Conservation (phyloP, 2,329 filamentous ascomycete genomes). For the Colletotrichum falcatum region DNA sequence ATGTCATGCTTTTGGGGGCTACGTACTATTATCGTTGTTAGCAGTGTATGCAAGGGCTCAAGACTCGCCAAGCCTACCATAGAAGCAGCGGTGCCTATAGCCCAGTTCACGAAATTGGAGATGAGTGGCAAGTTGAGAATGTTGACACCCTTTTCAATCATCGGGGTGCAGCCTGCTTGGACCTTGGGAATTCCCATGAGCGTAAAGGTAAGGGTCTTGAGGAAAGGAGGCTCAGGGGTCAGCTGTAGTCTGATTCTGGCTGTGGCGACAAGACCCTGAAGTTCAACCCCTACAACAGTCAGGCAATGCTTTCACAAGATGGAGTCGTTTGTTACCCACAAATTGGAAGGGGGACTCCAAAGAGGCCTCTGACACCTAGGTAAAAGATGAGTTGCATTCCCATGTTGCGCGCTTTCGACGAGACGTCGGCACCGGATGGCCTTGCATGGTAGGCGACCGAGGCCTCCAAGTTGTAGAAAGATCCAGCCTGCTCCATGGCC, state of each 20-base stretch:
- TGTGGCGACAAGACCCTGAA: conserved; percentile 78
- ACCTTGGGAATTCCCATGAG: conserved; percentile 95
- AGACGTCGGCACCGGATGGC: conserved; percentile 76
- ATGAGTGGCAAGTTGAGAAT: conserved; percentile 92
- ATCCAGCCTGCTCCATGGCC: conserved; percentile 89
- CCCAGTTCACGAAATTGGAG: conserved; percentile 96
- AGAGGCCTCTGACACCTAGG: conserved; percentile 87
- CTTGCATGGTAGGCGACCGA: conserved; percentile 84
- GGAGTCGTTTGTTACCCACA: conserved; percentile 56
- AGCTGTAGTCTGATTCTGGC: conserved; percentile 77
- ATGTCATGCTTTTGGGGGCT: conserved; percentile 91
- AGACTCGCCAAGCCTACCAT: conserved; percentile 58
- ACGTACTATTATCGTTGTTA: conserved; percentile 68
- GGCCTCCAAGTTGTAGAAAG: conserved; percentile 86
- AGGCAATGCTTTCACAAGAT: conserved; percentile 65
- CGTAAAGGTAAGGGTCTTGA: conserved; percentile 92
- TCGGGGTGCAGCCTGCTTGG: conserved; percentile 88
- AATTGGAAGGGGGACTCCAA: conserved; percentile 88
- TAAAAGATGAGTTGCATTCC: conserved; percentile 85
- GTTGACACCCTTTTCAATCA: conserved; percentile 92
- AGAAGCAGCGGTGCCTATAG: conserved; percentile 85
- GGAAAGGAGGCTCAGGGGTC: conserved; percentile 89
- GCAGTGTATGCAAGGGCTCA: neutral
- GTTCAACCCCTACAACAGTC: conserved; percentile 70
- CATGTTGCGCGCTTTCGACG: conserved; percentile 84